Evolutionary conservation across 2,329 filamentous ascomycete species (phyloP).

Genomic region (Neofusicoccum ribis): DNA sequence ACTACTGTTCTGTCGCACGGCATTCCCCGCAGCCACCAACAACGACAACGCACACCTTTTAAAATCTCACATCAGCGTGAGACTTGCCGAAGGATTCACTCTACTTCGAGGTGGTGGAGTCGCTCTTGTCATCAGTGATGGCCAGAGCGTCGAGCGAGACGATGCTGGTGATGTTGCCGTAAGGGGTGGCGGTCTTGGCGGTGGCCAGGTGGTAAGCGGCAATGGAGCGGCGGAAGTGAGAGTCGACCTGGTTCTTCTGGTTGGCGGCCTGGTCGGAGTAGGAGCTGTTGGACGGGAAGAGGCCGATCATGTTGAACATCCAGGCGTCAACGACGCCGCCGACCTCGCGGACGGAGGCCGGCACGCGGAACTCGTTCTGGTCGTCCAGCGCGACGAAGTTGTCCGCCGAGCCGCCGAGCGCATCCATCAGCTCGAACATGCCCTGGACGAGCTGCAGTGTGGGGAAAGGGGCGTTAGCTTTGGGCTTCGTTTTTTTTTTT

Average conservation of each 20-base stretch:
- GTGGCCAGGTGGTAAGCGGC: conserved; percentile 19
- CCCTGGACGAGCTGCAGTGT: conserved; percentile 4
- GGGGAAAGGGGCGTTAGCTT: background rate
- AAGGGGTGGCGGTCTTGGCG: conserved; percentile 15
- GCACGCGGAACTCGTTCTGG: conserved; percentile 20
- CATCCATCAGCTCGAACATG: conserved; percentile 20
- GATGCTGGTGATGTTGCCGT: conserved; percentile 16
- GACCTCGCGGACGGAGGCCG: conserved; percentile 18
- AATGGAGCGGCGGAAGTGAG: conserved; percentile 19
- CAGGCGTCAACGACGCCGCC: conserved; percentile 19
- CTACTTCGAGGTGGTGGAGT: background rate
- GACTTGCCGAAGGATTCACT: too few species aligned
- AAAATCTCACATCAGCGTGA: background rate
- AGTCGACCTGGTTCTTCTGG: conserved; percentile 22
- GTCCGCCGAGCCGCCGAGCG: background rate
- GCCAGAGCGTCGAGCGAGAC: background rate
- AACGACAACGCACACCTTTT: background rate
- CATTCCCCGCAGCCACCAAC: too few species aligned
- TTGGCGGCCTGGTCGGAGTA: conserved; percentile 18
- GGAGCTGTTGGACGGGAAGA: conserved; percentile 19
- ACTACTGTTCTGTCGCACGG: too few species aligned
- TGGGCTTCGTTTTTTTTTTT: background rate
- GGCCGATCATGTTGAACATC: conserved; percentile 20
- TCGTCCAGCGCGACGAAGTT: conserved; percentile 11
- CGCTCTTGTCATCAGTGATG: background rate